These are phyloP conservation scores for Podaxis sp. DNA, from an alignment of 768 basidiomycete species.

Conservation along the genomic window DNA sequence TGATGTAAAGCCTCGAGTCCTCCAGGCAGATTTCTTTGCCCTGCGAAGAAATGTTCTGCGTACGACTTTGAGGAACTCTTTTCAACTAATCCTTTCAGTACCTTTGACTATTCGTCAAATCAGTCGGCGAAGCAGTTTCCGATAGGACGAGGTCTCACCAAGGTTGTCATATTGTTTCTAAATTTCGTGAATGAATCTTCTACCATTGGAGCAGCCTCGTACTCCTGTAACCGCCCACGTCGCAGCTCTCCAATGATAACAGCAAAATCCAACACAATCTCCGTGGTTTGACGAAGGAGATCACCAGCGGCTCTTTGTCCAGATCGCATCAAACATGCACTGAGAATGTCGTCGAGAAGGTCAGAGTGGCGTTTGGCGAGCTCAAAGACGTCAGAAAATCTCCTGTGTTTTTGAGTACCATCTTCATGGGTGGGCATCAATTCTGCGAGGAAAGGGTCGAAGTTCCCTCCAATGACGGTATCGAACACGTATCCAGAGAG, in stretches of 20 bases:
- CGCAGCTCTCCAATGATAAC: slow-evolving; percentile 63
- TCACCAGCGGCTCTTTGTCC: slow-evolving; percentile 67
- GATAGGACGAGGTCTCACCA: slow-evolving; percentile 44
- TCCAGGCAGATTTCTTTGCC: slow-evolving; percentile 40
- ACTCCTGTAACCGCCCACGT: slow-evolving; percentile 56
- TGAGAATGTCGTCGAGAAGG: slow-evolving; percentile 73
- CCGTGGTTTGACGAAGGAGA: slow-evolving; percentile 59
- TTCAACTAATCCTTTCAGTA: slow-evolving; percentile 56
- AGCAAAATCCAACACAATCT: slow-evolving; percentile 66
- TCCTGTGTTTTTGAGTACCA: background rate
- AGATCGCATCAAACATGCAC: slow-evolving; percentile 70
- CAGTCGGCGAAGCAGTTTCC: slow-evolving; percentile 13
- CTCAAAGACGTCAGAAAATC: slow-evolving; percentile 73
- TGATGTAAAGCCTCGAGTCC: slow-evolving; percentile 56
- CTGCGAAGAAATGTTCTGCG: slow-evolving; percentile 24
- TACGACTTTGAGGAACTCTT: slow-evolving; percentile 35
- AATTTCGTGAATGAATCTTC: slow-evolving; percentile 57
- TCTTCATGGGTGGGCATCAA: slow-evolving; percentile 23
- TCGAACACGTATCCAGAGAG: slow-evolving; percentile 76
- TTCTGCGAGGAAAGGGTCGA: slow-evolving; percentile 62
- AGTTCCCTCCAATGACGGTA: slow-evolving; percentile 77
- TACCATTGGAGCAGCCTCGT: slow-evolving; percentile 58
- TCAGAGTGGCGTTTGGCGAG: slow-evolving; percentile 66
- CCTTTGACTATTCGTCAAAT: slow-evolving; percentile 43
- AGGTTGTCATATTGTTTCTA: slow-evolving; percentile 48